Evolutionary conservation across 805 yeast species (phyloP), one percentile per base, ranked within the genome.

Genomic region (Zygosaccharomyces lentus): DNA sequence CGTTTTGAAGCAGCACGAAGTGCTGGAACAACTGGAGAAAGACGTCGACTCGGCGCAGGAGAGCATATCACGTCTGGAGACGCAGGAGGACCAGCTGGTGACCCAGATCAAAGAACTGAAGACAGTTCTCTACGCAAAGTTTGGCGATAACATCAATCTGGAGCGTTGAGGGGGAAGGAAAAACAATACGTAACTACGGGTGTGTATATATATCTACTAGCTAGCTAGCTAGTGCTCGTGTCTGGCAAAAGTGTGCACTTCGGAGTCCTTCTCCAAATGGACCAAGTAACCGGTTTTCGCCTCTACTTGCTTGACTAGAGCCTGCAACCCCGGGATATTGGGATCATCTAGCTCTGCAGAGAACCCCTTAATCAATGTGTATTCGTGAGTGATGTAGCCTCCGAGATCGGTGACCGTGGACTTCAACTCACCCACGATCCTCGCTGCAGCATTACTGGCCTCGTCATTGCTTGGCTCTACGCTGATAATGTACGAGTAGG

Each of bases 81-180:
- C 61, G 2, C 62, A 74, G 48, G 70, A 85, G 27, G 78, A 72
- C 1, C 71, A 62, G 1, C 69, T 82, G 29, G 82, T 81, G 49
- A 74, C 72, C 3, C 69, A 76, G 48, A 71, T 91, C 65, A 64
- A 66, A 8, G 75, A 65, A 24, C 74, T 91, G 57, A 91, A 91
- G 68, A 75, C 77, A 27, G 74, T 72, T n/a, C 71, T 91, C 46
- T 93, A 91, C 59, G 87, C 87, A 13, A 88, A 86, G 64, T 93
- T 91, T 61, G 99, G 98, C 21, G 78, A 78, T 56, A 81, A 87
- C 48, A 93, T 91, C 61, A 90, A 90, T 62, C 70, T 91, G 39
- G 99, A 91, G 62, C 73, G 81, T 53, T 75, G n/a, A n/a, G n/a
- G n/a, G n/a, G n/a, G n/a, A n/a, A n/a, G n/a, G n/a, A n/a, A 45